Base-by-base conservation (phyloP, 2,329 filamentous ascomycete species). In the Sarocladium oryzae region DNA sequence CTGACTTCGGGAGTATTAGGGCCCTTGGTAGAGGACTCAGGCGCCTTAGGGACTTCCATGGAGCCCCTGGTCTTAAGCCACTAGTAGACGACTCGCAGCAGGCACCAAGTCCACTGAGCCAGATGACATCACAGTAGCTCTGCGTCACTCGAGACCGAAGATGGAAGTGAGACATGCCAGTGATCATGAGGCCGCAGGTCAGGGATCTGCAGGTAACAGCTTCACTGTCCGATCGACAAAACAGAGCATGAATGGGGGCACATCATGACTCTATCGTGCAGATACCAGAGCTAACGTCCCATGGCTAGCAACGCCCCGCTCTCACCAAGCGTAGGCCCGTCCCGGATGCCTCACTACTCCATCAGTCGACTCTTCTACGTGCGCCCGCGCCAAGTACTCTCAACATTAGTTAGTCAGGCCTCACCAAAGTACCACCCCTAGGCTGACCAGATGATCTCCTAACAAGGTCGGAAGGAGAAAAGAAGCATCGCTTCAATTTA, bases 231-330 rank as follows among this genome's bases (percentile, higher is more conserved):
- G 40, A 26, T 43, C 21, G 21, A 26, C 40, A 16, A 11, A 26
- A 23, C 9, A n/a, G 13, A 26, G 40, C 40, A 28, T 43, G 23
- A 43, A 43, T 13, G 26, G 23, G 40, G 21, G 26, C 24, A 43
- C 21, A 43, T 43, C 40, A 43, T 43, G 40, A 43, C 40, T 43
- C 40, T 43, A 43, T 43, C 40, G 21, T 43, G 40, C 40, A 43
- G 40, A 16, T 43, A 8, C 23, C 21, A 16, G 7, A 28, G 40
- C 40, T 15, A 15, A 8, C 23, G 15, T 43, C 23, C 23, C 40
- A 28, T n/a, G 21, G 40, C 26, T 28, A 28, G n/a, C 23, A 9
- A 5, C n/a, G 40, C 40, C 40, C 40, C 40, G 40, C 40, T 28
- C 21, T 26, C 11, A 28, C 4, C 7, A 26, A n/a, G 40, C n/a